Evolutionary conservation across 768 basidiomycete genomes (phyloP), one percentile per base, ranked within the genome.

Genomic region (Omphalotus guepiniiformis): DNA sequence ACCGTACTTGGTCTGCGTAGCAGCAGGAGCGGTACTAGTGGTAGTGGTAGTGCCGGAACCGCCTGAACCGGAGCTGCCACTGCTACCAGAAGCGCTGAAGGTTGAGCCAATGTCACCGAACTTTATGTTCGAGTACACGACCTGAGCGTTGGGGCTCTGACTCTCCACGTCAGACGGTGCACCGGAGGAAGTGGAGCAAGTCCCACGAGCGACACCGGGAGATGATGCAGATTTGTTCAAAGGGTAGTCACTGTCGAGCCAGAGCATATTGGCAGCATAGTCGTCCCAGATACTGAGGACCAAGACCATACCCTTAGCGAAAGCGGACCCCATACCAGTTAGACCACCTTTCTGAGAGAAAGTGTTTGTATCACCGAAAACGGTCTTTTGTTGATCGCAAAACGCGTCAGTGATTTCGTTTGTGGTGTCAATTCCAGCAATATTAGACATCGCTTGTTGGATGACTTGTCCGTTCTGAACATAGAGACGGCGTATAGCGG

Each of bases 101-200:
- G 76, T 77, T 23, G 73, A 70, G 51, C 70, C 72, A 56, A 78
- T 71, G 58, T 67, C 63, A 47, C 75, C 77, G 57, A 71, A 73
- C 59, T 65, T 70, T 67, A 78, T 79, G 71, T 78, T 78, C 26
- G 76, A 78, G 71, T 58, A 79, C 48, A 64, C 69, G 60, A 79
- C 76, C 18, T 64, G 63, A 25, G 74, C 67, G 57, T 64, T 64
- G 41, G 74, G 57, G 53, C 51, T 44, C 41, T 62, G 41, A 19
- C 58, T 37, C 61, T 77, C 75, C 53, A 78, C 70, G 32, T 72
- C 65, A 4, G 59, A 55, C 47, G 78, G 76, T 3, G 56, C 61
- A 49, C 78, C 77, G 30, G 75, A 75, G 36, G 60, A 60, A 42
- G 74, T 75, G 2, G 77, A 42, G 65, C 76, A 79, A 41, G 71